Conservation (phyloP, 1,284 basidiomycete genomes). For the Athelia sp. region DNA sequence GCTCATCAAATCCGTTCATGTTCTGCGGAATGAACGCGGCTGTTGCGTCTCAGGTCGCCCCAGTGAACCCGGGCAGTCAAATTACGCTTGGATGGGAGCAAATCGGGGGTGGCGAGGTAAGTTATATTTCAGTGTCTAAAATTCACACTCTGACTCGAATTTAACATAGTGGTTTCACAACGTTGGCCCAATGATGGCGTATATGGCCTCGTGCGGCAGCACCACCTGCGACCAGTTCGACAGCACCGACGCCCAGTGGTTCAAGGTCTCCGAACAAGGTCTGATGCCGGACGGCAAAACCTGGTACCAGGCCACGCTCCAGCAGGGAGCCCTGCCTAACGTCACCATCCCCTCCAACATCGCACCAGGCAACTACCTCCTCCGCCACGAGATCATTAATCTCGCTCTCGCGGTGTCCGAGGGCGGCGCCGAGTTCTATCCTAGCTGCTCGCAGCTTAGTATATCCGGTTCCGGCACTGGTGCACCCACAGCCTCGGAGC, state of each 20-base stretch:
- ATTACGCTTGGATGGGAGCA: conserved; percentile 60
- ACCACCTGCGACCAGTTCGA: conserved; percentile 27
- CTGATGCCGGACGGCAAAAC: conserved; percentile 29
- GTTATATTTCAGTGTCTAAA: background rate
- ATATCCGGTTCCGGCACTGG: conserved; percentile 28
- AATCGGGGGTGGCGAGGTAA: conserved; percentile 28
- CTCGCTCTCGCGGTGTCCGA: conserved; percentile 20
- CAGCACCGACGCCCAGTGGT: conserved; percentile 29
- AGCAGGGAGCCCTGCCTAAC: conserved; percentile 31
- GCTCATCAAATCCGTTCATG: conserved; percentile 48
- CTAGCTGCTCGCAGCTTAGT: conserved; percentile 32
- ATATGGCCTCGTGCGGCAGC: conserved; percentile 29
- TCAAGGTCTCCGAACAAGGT: conserved; percentile 34
- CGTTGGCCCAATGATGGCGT: conserved; percentile 54
- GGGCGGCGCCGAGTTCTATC: conserved; percentile 26
- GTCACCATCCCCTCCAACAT: conserved; percentile 30
- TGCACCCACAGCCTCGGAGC: conserved; percentile 22
- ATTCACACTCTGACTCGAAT: background rate
- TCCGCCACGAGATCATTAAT: conserved; percentile 44
- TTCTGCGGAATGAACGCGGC: conserved; percentile 61
- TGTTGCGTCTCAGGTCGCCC: conserved; percentile 44
- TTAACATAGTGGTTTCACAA: conserved; percentile 62
- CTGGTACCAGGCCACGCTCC: conserved; percentile 29
- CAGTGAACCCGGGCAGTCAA: conserved; percentile 59
- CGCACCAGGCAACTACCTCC: conserved; percentile 30